These are phyloP conservation scores for Epichloe sp. DNA, from an alignment of 2,329 filamentous ascomycete species.

Conservation along the genomic window DNA sequence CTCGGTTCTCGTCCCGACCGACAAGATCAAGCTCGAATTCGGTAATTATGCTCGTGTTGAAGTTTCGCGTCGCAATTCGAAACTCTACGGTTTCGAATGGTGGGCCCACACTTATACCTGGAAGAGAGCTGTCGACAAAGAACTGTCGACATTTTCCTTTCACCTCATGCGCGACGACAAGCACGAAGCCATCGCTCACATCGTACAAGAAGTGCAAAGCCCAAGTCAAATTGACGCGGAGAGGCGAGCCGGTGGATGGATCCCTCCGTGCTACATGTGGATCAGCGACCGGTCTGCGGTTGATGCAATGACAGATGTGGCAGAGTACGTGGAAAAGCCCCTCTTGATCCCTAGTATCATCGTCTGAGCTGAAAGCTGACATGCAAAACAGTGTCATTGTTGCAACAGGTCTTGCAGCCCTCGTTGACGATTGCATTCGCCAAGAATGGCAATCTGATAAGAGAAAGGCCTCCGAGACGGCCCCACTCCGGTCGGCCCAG, in stretches of 20 bases:
- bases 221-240: slow-evolving; percentile 59
- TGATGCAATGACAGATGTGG: slow-evolving; percentile 60
- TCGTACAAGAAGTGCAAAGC: slow-evolving; percentile 67
- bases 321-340: slow-evolving; percentile 51
- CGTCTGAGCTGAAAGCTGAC: slow-evolving; percentile 11
- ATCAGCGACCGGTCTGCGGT: slow-evolving; percentile 65
- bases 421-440: slow-evolving; percentile 88
- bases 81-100: slow-evolving; percentile 84
- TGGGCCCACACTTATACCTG: slow-evolving; percentile 81
- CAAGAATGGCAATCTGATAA: slow-evolving; percentile 45
- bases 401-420: slow-evolving; percentile 73
- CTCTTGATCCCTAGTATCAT: no score
- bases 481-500: neutral
- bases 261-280: slow-evolving; percentile 83
- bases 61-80: slow-evolving; percentile 55
- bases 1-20: slow-evolving; percentile 42
- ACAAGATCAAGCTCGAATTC: slow-evolving; percentile 82
- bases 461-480: slow-evolving; percentile 4
- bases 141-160: slow-evolving; percentile 58
- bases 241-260: slow-evolving; percentile 69
- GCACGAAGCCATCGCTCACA: slow-evolving; percentile 58
- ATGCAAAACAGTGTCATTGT: slow-evolving; percentile 60
- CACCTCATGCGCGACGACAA: slow-evolving; percentile 59
- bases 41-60: slow-evolving; percentile 94
- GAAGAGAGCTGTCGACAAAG: slow-evolving; percentile 63